Evolutionary conservation across 495 filamentous ascomycete species (phyloP).

Genomic region (Aspergillus nanangensis): DNA sequence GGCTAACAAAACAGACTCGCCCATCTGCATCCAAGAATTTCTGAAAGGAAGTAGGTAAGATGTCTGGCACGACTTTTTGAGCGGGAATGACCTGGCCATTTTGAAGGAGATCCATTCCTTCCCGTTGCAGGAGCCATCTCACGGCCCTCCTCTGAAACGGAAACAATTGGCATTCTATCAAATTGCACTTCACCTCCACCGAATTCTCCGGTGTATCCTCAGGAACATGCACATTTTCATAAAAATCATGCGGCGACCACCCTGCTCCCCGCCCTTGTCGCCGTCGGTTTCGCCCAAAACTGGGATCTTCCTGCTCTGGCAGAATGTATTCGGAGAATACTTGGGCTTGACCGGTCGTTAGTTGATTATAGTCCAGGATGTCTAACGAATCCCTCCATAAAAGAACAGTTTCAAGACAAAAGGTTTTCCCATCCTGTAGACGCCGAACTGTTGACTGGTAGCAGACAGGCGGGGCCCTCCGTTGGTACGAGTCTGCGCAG

Average conservation of each 20-base stretch:
- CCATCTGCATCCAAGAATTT: slow-evolving; percentile 46
- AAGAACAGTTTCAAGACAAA: slow-evolving; percentile 24
- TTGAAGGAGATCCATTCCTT: slow-evolving; percentile 41
- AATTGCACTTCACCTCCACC: slow-evolving; percentile 32
- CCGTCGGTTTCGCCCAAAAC: neutral
- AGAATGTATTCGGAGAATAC: slow-evolving; percentile 30
- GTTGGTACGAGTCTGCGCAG: slow-evolving; percentile 23
- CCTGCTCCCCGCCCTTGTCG: neutral
- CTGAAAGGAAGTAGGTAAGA: slow-evolving; percentile 29
- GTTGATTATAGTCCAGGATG: slow-evolving; percentile 14
- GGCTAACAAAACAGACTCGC: slow-evolving; percentile 53
- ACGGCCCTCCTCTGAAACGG: slow-evolving; percentile 73
- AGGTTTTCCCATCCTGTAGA: slow-evolving; percentile 10
- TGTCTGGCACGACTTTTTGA: slow-evolving; percentile 8
- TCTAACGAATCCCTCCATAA: slow-evolving; percentile 40
- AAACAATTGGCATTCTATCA: slow-evolving; percentile 52
- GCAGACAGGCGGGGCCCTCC: slow-evolving; percentile 20
- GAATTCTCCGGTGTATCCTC: slow-evolving; percentile 29
- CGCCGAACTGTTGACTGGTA: slow-evolving; percentile 29
- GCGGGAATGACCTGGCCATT: slow-evolving; percentile 24
- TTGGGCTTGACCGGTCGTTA: slow-evolving; percentile 14
- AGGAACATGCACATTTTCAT: slow-evolving; percentile 60
- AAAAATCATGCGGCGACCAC: slow-evolving; percentile 59
- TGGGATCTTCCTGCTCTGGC: slow-evolving; percentile 19
- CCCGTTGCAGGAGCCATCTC: slow-evolving; percentile 61